A percentile compares a stretch with the other conserved stretches of the same genome.
phyloP scores from a whole-genome alignment of 2,329 filamentous ascomycete species.

The Grosmannia penicillata region DNA sequence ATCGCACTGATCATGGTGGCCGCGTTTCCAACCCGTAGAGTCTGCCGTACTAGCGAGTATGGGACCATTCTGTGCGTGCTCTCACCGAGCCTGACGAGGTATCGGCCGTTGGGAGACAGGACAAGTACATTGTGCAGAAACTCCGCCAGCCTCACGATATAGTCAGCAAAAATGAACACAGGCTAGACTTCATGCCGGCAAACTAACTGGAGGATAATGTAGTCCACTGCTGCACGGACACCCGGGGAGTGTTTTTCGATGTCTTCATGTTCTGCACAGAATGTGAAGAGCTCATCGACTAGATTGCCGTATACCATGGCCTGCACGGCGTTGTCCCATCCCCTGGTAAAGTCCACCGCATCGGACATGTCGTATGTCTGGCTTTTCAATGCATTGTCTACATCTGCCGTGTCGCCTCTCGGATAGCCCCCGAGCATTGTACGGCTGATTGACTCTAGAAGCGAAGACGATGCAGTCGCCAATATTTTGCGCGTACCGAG shows the following conservation, averaged over 20 bases:
- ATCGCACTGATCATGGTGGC: slow-evolving; percentile 70
- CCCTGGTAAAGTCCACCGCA: slow-evolving; percentile 43
- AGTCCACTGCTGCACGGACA: slow-evolving; percentile 50
- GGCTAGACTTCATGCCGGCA: not conserved
- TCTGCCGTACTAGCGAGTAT: slow-evolving; percentile 58
- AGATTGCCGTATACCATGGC: slow-evolving; percentile 54
- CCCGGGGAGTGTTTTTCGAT: slow-evolving; percentile 48
- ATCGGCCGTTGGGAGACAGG: slow-evolving; percentile 60
- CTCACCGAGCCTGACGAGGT: slow-evolving; percentile 55
- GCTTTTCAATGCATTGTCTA: not conserved
- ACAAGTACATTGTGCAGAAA: slow-evolving; percentile 62
- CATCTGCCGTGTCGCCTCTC: not conserved
- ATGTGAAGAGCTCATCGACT: slow-evolving; percentile 48
- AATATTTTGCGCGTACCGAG: slow-evolving; percentile 62
- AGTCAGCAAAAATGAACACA: not conserved
- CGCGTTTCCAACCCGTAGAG: slow-evolving; percentile 61
- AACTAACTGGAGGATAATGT: slow-evolving; percentile 51
- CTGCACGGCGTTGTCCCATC: slow-evolving; percentile 53
- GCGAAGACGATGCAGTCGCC: slow-evolving; percentile 52
- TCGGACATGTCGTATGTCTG: slow-evolving; percentile 39
- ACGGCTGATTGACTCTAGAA: slow-evolving; percentile 55
- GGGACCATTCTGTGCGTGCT: slow-evolving; percentile 57
- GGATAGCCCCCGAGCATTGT: slow-evolving; percentile 49
- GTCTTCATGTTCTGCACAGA: slow-evolving; percentile 43
- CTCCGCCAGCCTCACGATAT: slow-evolving; percentile 50